Percentiles rank a stretch among this genome's conserved stretches.
These are phyloP conservation scores for Tardiomyces blankii DNA, from an alignment of 1,139 yeast species.

Conservation along the genomic window DNA sequence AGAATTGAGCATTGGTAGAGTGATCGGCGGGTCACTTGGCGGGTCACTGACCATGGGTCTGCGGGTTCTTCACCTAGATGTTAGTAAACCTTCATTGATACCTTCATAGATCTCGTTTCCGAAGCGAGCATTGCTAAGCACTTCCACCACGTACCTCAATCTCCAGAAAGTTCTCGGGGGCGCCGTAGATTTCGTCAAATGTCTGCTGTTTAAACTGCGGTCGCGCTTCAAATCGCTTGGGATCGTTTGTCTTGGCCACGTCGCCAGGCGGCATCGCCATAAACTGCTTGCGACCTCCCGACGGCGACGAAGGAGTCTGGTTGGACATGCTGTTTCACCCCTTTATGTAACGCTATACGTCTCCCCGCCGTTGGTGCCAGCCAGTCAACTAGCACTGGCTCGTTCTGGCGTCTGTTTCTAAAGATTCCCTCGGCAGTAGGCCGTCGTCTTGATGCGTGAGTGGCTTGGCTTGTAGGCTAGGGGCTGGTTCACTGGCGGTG, in stretches of 20 bases:
- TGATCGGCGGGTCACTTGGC: slow-evolving; percentile 2
- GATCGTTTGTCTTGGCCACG: neutral
- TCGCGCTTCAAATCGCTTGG: neutral
- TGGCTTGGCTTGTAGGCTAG: no score
- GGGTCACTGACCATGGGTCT: slow-evolving; percentile 49
- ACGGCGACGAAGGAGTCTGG: neutral
- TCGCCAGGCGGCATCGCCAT: neutral
- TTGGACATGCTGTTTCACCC: neutral
- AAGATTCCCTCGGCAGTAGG: no score
- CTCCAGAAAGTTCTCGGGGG: slow-evolving; percentile 89
- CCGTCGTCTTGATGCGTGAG: no score
- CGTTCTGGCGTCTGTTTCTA: no score
- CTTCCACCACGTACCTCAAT: slow-evolving; percentile 45
- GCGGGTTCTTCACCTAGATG: slow-evolving; percentile 46
- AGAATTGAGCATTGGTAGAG: neutral
- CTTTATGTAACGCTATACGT: no score
- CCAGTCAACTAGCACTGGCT: no score
- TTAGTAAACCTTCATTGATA: no score
- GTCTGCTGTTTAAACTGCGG: slow-evolving; percentile 36
- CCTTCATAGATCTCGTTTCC: slow-evolving; percentile 12
- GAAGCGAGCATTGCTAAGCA: no score
- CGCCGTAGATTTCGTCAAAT: slow-evolving; percentile 78
- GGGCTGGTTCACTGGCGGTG: no score
- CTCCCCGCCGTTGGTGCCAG: no score
- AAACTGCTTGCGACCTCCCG: neutral